A percentile compares a stretch with the other conserved stretches of the same genome.
phyloP scores from a whole-genome alignment of 768 basidiomycete species.

The Lactarius sanguifluus region DNA sequence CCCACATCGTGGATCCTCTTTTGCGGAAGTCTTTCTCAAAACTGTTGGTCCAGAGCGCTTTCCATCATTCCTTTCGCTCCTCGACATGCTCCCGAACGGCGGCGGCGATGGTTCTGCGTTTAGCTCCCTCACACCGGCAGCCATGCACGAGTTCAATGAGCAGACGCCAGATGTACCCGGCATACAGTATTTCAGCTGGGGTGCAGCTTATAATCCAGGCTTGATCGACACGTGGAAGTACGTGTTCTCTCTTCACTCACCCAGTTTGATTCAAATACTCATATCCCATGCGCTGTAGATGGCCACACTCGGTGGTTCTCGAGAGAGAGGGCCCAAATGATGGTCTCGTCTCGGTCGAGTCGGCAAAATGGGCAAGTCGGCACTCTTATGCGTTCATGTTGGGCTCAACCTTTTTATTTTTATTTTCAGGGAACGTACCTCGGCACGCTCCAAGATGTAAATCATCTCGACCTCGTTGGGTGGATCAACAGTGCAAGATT shows the following conservation, averaged over 20 bases:
- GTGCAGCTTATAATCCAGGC: slow-evolving; percentile 85
- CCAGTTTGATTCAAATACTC: slow-evolving; percentile 5
- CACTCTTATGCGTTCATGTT: slow-evolving; percentile 17
- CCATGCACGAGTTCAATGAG: slow-evolving; percentile 89
- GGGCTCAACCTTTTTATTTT: neutral
- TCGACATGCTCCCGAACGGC: slow-evolving; percentile 86
- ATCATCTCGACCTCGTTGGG: slow-evolving; percentile 89
- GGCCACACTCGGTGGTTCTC: slow-evolving; percentile 49
- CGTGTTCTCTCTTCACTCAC: slow-evolving; percentile 28
- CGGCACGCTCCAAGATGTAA: slow-evolving; percentile 88
- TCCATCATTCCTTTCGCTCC: slow-evolving; percentile 66
- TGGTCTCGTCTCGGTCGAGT: slow-evolving; percentile 88
- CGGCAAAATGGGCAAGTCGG: slow-evolving; percentile 77
- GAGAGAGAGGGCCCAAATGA: slow-evolving; percentile 95
- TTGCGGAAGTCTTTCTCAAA: slow-evolving; percentile 87
- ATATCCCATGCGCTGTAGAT: slow-evolving; percentile 11
- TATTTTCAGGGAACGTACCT: slow-evolving; percentile 81
- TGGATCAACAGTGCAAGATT: slow-evolving; percentile 91
- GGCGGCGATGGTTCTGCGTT: slow-evolving; percentile 96
- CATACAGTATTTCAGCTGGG: slow-evolving; percentile 94
- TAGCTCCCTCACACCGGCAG: slow-evolving; percentile 76
- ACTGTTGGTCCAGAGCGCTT: slow-evolving; percentile 66
- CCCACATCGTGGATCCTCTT: slow-evolving; percentile 90
- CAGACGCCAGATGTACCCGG: slow-evolving; percentile 74
- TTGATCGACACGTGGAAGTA: slow-evolving; percentile 87